phyloP scores from a whole-genome alignment of 2,329 filamentous ascomycete species.

The Arthrocladium fulminans region DNA sequence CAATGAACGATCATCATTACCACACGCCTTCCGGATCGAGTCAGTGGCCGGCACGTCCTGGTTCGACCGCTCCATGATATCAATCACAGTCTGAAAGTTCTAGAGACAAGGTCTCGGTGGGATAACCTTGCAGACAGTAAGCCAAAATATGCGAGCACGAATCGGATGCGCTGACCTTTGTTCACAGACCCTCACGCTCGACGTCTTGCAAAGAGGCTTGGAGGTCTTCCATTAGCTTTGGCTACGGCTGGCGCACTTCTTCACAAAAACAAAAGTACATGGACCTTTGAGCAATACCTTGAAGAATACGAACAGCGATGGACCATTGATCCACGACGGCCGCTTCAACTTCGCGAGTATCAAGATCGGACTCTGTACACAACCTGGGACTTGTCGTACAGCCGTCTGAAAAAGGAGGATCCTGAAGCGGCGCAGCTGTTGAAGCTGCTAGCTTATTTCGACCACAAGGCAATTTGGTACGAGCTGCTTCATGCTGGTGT shows the following conservation, averaged over 20 bases:
- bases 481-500: slow-evolving; percentile 28
- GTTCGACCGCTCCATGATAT: slow-evolving; percentile 6
- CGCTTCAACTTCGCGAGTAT: slow-evolving; percentile 9
- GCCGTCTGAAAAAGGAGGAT: slow-evolving; percentile 9
- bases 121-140: slow-evolving; percentile 11
- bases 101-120: slow-evolving; percentile 10
- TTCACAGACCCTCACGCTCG: slow-evolving; percentile 11
- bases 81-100: slow-evolving; percentile 11
- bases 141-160: background rate
- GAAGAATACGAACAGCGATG: slow-evolving; percentile 1
- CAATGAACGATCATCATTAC: slow-evolving; percentile 22
- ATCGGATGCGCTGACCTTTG: background rate
- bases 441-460: slow-evolving; percentile 36
- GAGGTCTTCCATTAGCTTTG: slow-evolving; percentile 41
- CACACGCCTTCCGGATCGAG: slow-evolving; percentile 13
- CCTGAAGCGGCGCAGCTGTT: slow-evolving; percentile 30
- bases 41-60: slow-evolving; percentile 6
- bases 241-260: slow-evolving; percentile 40
- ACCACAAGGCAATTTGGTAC: slow-evolving; percentile 39
- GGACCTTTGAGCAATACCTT: background rate
- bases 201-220: slow-evolving; percentile 29
- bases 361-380: too few relatives aligned
- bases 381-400: slow-evolving; percentile 18
- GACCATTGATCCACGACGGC: slow-evolving; percentile 13
- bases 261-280: slow-evolving; percentile 29